Evolutionary conservation across 2,329 filamentous ascomycete species (phyloP).

Genomic region (Sporothrix sp.): DNA sequence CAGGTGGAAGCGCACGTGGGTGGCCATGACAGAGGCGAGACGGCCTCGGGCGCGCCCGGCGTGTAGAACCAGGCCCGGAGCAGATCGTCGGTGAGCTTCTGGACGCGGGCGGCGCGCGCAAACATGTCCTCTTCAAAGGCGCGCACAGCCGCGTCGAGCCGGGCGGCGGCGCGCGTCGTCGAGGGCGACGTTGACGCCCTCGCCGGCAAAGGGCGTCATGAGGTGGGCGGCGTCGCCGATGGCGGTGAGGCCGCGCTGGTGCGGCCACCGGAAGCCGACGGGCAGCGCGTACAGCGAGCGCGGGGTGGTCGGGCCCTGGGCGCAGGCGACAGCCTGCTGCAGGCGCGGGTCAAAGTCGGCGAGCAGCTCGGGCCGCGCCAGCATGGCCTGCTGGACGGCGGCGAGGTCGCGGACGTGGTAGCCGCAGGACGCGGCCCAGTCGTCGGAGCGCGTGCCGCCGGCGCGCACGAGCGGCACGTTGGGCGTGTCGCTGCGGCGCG

Average conservation of each 20-base stretch:
- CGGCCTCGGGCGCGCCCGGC: constrained; percentile 32
- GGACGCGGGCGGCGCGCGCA: constrained; percentile 24
- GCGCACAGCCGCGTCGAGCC: constrained; percentile 25
- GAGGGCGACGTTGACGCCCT: constrained; percentile 50
- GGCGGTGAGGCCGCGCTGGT: constrained; percentile 39
- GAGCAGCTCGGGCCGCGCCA: constrained; percentile 23
- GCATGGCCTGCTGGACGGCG: constrained; percentile 30
- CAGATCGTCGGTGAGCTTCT: constrained; percentile 22
- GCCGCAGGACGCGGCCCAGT: constrained; percentile 33
- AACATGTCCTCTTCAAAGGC: constrained; percentile 33
- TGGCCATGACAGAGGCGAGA: constrained; percentile 30
- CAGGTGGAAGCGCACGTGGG: constrained; percentile 20
- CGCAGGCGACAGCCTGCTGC: constrained; percentile 31
- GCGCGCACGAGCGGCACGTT: constrained; percentile 26
- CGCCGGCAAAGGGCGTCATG: constrained; percentile 49
- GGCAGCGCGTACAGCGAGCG: constrained; percentile 45
- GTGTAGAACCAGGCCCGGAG: constrained; percentile 40
- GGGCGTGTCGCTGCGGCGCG: constrained; percentile 27
- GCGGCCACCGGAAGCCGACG: constrained; percentile 37
- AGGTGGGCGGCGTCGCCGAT: constrained; percentile 52
- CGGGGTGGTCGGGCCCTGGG: constrained; percentile 30
- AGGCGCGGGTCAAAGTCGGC: constrained; percentile 35
- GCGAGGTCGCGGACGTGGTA: constrained; percentile 33
- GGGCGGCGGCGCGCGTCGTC: constrained; percentile 35
- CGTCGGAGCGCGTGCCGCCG: constrained; percentile 20